A percentile compares a stretch with the other conserved stretches of the same genome.
These are phyloP conservation scores for Triticum urartu DNA, from an alignment of 176 grass and related monocot species.

Conservation along the genomic window DNA sequence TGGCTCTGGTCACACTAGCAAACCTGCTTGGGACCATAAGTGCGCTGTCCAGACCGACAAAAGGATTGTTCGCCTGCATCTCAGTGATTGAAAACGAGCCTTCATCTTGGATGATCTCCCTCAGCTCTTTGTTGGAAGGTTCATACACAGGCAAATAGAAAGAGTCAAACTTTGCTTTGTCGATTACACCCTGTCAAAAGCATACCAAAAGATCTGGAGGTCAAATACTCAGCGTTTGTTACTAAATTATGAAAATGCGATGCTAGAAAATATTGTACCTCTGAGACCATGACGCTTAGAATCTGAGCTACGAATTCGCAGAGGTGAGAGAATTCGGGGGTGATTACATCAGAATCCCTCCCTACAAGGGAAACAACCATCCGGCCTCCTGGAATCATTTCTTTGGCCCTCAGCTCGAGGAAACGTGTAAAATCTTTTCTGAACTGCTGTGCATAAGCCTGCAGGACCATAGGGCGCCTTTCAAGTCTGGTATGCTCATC, in stretches of 20 bases:
- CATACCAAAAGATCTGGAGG: not conserved
- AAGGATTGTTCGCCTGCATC: not conserved
- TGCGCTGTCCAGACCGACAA: not conserved
- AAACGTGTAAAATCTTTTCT: conserved; percentile 11
- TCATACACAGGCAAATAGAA: not conserved
- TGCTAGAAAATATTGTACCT: not conserved
- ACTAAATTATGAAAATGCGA: not conserved
- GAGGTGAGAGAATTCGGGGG: not conserved
- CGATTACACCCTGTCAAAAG: not conserved
- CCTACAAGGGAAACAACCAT: conserved; percentile 5
- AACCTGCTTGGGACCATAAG: not conserved
- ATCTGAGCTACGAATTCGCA: not conserved
- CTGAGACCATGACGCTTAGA: not conserved
- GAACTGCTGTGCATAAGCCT: not conserved
- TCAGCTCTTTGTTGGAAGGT: not conserved
- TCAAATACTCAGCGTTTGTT: not conserved
- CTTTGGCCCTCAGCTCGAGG: not conserved
- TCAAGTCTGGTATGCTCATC: not conserved
- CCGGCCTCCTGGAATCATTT: not conserved
- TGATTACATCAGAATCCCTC: not conserved
- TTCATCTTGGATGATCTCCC: not conserved
- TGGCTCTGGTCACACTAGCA: not conserved
- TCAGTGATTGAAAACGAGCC: not conserved
- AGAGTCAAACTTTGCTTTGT: too few species aligned
- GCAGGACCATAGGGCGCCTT: not conserved